Evolutionary conservation across 805 yeast species (phyloP), one percentile per base, ranked within the genome.

Genomic region (Ogataea paraovalis): DNA sequence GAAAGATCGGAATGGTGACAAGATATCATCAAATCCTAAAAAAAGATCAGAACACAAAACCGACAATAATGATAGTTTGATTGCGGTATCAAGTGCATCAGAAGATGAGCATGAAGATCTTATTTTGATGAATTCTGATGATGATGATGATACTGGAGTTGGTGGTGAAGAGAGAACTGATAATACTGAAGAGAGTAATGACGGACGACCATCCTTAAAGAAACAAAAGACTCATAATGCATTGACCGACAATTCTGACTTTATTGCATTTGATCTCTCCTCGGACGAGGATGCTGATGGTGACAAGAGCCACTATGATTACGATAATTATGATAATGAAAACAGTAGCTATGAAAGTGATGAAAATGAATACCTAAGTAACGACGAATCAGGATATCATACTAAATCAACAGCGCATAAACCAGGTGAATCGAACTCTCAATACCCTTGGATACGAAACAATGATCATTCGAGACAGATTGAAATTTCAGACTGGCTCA

Each of bases 401-500:
- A 57, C 67, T 30, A 56, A 60, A 48, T 55, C 64, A 42, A 43
- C 46, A 1, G 50, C 30, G 23, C 61, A 59, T 46, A 62, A 54
- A 47, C 46, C 55, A 3, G 70, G 64, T 3, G 57, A 56, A 8
- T 55, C 66, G 3, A 65, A 66, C 27, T 58, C 71, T 2, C 64
- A 70, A 30, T 80, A 65, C 50, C 96, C 96, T 0, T 89, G 96
- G 96, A 75, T 87, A 21, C 73, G 80, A 45, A 80, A 83, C 51
- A 86, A 83, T 54, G 92, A 87, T 56, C 95, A 87, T 60, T 79
- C 88, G 1, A 78, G 71, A 45, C 90, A 85, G 61, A 75, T 76
- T 53, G 95, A 87, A 56, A 80, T 90, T 30, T 83, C 91, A 1
- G 91, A 85, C 56, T 89, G 96, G 94, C 73, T 92, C 20, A 85